Base-by-base conservation (phyloP, 345 rosid genomes). In the Leavenworthia alabamica region DNA sequence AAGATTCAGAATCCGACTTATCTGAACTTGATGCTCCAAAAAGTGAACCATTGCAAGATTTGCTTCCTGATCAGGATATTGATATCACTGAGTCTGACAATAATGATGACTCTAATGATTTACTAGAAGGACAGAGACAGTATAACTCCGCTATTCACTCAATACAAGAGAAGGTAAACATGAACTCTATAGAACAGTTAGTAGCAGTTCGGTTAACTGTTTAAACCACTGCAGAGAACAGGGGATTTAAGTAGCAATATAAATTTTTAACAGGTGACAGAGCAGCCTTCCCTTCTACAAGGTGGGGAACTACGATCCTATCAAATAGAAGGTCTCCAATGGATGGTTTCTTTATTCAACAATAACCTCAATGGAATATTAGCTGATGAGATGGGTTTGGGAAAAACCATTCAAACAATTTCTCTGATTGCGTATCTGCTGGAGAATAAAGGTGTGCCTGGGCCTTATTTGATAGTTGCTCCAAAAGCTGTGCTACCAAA, bases 321-420 rank as follows among this genome's bases (percentile, higher is more conserved):
- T 79, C 99, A 94, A 62, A 14, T 94, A 60, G 99, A 94, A 80
- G 99, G 99, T 47, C 99, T 94, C 60, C 99, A 94, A 23, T 90
- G 99, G 99, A 94, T 94, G 99, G 75, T 94, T 28, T 94, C 99
- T 53, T 77, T 94, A 72, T 94, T 82, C 75, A 94, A 94, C 75
- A 94, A 94, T 86, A 86, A 90, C 73, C 83, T 94, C 35, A 94
- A 94, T 72, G 99, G 99, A 43, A 90, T 94, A 70, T 81, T 94
- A 80, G 99, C 99, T 49, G 99, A 94, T 75, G 99, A 94, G 83
- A 94, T 94, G 99, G 99, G 99, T 36, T 67, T 94, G 77, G 99
- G 99, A 27, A 94, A 94, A 75, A 90, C 99, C 43, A 94, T 94
- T 60, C 99, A 94, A 74, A 94, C 99, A 24, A 94, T 94, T 56